Conservation (phyloP, 2,329 filamentous ascomycete genomes). For the Paraconiothyrium brasiliense region DNA sequence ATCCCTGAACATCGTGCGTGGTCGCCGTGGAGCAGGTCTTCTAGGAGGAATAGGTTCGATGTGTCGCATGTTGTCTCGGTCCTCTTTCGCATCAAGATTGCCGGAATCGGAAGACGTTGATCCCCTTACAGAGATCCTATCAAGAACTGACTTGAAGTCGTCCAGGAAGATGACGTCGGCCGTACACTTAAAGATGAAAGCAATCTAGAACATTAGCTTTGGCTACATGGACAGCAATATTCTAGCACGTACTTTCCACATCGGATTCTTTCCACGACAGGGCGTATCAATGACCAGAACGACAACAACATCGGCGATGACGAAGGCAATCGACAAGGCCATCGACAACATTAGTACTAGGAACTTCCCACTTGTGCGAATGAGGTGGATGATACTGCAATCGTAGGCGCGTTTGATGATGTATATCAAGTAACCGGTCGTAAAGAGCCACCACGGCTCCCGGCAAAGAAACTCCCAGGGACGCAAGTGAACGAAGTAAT, state of each 20-base stretch:
- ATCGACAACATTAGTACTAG: conserved; percentile 46
- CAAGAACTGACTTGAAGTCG: conserved; percentile 48
- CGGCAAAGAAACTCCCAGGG: conserved; percentile 45
- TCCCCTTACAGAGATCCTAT: conserved; percentile 40
- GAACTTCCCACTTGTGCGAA: conserved; percentile 42
- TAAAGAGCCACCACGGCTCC: conserved; percentile 50
- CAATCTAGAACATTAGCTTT: conserved; percentile 31
- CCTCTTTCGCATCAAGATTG: not conserved
- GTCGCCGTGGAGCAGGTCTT: not conserved
- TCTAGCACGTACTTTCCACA: conserved; percentile 30
- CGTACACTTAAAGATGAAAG: conserved; percentile 48
- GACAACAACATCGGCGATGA: conserved; percentile 41
- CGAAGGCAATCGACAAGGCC: conserved; percentile 42
- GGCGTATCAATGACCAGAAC: conserved; percentile 35
- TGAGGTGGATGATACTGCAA: conserved; percentile 36
- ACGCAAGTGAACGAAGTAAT: conserved; percentile 37
- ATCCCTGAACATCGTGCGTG: not conserved
- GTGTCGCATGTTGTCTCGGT: not conserved
- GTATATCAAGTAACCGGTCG: conserved; percentile 42
- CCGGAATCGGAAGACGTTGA: conserved; percentile 29
- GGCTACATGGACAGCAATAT: not conserved
- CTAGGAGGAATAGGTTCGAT: not conserved
- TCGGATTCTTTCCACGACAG: conserved; percentile 44
- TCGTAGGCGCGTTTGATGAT: conserved; percentile 46
- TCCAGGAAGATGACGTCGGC: conserved; percentile 49